A percentile compares a stretch with the other conserved stretches of the same genome.
These are phyloP conservation scores for Mortierella alpina DNA, from an alignment of 192 early-diverging fungal species.

Conservation along the genomic window DNA sequence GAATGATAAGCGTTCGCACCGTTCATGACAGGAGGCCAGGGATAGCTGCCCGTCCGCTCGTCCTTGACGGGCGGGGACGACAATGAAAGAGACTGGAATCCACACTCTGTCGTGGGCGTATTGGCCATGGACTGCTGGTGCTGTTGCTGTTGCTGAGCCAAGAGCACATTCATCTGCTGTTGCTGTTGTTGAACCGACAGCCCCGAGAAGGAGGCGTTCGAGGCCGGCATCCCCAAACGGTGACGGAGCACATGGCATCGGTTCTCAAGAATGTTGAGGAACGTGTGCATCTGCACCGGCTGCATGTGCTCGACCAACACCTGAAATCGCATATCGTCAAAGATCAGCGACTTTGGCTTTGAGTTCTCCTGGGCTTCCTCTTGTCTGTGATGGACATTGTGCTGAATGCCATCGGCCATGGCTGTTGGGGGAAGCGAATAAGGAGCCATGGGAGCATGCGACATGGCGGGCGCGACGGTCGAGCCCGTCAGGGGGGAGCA, in stretches of 20 bases:
- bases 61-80: constrained; percentile 45
- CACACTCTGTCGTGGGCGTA: constrained; percentile 51
- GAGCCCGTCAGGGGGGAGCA: constrained; percentile 39
- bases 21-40: constrained; percentile 3
- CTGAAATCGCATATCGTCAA: constrained; percentile 59
- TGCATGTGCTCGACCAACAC: constrained; percentile 59
- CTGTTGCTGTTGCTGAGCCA: constrained; percentile 40
- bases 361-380: constrained; percentile 1
- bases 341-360: constrained; percentile 36
- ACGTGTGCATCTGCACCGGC: constrained; percentile 59
- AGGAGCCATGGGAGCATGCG: constrained; percentile 28
- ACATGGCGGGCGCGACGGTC: constrained; percentile 9
- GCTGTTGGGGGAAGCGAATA: constrained; percentile 43
- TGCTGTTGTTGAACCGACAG: constrained; percentile 40
- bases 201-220: not conserved
- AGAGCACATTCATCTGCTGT: constrained; percentile 25
- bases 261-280: constrained; percentile 64
- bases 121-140: constrained; percentile 17
- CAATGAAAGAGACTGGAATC: constrained; percentile 40
- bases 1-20: not conserved
- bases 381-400: not conserved
- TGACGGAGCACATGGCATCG: constrained; percentile 63
- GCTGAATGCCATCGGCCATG: not conserved
- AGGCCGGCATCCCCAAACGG: constrained; percentile 26
- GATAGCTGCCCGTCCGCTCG: constrained; percentile 12